Evolutionary conservation across 2,329 filamentous ascomycete genomes (phyloP).

Genomic region (Davidsoniella neocaledoniae): DNA sequence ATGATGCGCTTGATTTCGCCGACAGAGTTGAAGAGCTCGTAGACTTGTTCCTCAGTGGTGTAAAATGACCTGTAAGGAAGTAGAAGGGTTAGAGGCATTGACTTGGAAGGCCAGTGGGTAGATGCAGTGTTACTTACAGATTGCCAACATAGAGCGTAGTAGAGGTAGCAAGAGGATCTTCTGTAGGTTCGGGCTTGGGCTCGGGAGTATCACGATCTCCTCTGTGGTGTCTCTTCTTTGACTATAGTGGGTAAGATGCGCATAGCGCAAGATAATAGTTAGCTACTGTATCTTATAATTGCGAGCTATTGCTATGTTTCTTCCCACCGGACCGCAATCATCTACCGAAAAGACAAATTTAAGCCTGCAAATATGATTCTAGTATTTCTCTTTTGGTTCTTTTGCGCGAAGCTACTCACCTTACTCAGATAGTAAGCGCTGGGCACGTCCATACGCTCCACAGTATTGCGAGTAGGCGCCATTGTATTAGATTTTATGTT

Average conservation of each 20-base stretch:
- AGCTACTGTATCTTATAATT: constrained; percentile 13
- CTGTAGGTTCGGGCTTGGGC: constrained; percentile 28
- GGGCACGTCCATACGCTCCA: constrained; percentile 82
- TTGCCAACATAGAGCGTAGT: constrained; percentile 97
- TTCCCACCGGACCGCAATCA: too few species aligned
- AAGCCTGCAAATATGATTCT: background rate
- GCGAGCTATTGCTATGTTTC: background rate
- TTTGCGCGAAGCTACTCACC: constrained; percentile 30
- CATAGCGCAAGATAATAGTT: background rate
- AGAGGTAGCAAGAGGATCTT: constrained; percentile 65
- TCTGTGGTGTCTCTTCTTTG: constrained; percentile 29
- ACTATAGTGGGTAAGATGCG: constrained; percentile 27
- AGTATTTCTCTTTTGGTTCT: too few species aligned
- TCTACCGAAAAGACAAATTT: background rate
- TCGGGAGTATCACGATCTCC: constrained; percentile 41
- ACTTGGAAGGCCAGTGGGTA: background rate
- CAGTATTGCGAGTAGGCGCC: constrained; percentile 34
- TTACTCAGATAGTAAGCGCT: constrained; percentile 83
- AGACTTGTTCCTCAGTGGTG: constrained; percentile 97
- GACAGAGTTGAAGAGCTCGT: constrained; percentile 89
- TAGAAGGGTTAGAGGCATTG: constrained; percentile 12
- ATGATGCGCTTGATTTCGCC: constrained; percentile 96
- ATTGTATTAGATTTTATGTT: background rate
- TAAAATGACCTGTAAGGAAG: constrained; percentile 58
- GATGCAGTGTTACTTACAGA: constrained; percentile 35